Conservation (phyloP, 805 yeast species). For the Yamadazyma ubonensis region DNA sequence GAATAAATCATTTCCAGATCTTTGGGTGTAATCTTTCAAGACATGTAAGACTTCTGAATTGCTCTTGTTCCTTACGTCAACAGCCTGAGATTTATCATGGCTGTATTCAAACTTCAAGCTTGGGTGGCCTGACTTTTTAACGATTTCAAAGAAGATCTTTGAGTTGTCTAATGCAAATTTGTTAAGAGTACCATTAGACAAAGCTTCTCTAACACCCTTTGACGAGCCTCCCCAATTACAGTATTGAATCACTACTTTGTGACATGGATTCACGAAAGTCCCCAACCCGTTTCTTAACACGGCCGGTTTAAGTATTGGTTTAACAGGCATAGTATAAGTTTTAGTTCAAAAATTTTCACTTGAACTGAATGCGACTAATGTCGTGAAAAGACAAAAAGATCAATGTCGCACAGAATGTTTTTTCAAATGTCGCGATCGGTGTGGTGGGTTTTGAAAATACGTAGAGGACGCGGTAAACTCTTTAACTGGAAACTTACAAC, state of each 20-base stretch:
- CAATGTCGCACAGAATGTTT: not conserved
- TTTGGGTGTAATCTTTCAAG: slow-evolving; percentile 58
- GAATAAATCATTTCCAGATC: slow-evolving; percentile 65
- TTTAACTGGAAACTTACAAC: slow-evolving; percentile 7
- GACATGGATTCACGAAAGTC: slow-evolving; percentile 72
- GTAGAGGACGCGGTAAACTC: slow-evolving; percentile 1
- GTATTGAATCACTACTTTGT: slow-evolving; percentile 69
- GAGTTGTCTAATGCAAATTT: slow-evolving; percentile 60
- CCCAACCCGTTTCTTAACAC: slow-evolving; percentile 75
- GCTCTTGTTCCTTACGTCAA: slow-evolving; percentile 76
- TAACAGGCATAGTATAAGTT: slow-evolving; percentile 47
- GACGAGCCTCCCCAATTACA: slow-evolving; percentile 98
- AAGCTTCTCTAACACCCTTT: slow-evolving; percentile 71
- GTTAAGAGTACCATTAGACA: slow-evolving; percentile 51
- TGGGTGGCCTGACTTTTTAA: slow-evolving; percentile 82
- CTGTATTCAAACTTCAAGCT: slow-evolving; percentile 42
- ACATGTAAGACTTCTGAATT: slow-evolving; percentile 62
- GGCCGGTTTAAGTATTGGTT: slow-evolving; percentile 57
- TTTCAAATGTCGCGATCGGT: too few species aligned
- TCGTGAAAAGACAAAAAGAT: slow-evolving; percentile 1
- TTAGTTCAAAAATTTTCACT: slow-evolving; percentile 9
- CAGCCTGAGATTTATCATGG: slow-evolving; percentile 35
- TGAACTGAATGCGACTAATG: slow-evolving; percentile 4
- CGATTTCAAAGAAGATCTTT: slow-evolving; percentile 67
- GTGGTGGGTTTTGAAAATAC: too few species aligned